Conservation (phyloP, 2,329 filamentous ascomycete species). For the Diplodia sapinea region DNA sequence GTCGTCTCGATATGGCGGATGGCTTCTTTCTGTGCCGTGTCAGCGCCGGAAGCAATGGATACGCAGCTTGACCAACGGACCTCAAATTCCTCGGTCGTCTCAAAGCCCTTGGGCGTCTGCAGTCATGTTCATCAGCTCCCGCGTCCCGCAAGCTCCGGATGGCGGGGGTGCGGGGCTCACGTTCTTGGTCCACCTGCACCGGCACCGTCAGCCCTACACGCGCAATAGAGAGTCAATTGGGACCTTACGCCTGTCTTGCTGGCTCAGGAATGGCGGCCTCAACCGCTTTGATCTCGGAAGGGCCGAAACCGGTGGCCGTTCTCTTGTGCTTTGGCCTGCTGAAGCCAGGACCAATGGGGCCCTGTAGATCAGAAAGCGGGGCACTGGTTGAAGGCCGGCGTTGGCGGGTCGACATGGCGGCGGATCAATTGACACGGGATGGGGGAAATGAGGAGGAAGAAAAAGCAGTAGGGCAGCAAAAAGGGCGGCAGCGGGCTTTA, state of each 20-base stretch:
- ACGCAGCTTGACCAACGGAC: conserved; percentile 42
- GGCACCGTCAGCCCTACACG: conserved; percentile 21
- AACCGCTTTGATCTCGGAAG: conserved; percentile 88
- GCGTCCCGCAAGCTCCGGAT: background rate
- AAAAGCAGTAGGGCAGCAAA: background rate
- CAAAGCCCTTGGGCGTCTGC: conserved; percentile 71
- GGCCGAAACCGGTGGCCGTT: conserved; percentile 92
- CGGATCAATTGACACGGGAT: conserved; percentile 27
- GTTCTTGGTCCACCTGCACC: conserved; percentile 64
- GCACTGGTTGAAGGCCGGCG: conserved; percentile 81
- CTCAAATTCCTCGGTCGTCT: conserved; percentile 79
- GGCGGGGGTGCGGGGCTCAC: conserved; percentile 48
- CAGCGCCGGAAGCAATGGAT: background rate
- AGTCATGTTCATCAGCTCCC: conserved; percentile 18
- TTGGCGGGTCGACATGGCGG: conserved; percentile 63
- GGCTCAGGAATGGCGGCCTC: conserved; percentile 90
- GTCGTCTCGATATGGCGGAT: conserved; percentile 97
- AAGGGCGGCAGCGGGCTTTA: conserved; percentile 11
- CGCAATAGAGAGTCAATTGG: conserved; percentile 20
- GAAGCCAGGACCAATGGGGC: conserved; percentile 83
- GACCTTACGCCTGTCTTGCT: conserved; percentile 78
- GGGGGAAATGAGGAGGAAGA: background rate
- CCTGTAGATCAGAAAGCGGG: conserved; percentile 84
- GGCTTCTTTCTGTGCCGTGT: conserved; percentile 67
- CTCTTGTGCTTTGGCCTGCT: conserved; percentile 95